A percentile compares a stretch with the other conserved stretches of the same genome.
Conservation (phyloP, 2,329 filamentous ascomycete genomes). For the Peltaster fructicola region DNA sequence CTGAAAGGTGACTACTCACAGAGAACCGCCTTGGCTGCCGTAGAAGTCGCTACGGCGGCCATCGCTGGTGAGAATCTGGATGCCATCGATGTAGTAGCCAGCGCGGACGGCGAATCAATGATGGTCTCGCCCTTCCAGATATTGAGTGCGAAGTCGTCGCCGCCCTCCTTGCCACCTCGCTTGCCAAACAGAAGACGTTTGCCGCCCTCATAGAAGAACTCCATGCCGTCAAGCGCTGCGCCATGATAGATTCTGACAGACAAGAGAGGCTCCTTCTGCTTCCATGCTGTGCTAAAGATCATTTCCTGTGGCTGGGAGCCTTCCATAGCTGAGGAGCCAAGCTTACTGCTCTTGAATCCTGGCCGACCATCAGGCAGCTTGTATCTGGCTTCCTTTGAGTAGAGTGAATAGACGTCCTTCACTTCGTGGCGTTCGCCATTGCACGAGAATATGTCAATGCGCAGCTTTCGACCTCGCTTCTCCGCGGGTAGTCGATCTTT, state of each 20-base stretch:
- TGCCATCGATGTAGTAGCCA: constrained; percentile 68
- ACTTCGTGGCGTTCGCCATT: constrained; percentile 58
- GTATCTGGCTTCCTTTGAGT: constrained; percentile 51
- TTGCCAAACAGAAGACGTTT: constrained; percentile 78
- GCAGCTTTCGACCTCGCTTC: constrained; percentile 51
- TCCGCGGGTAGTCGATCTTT: constrained; percentile 53
- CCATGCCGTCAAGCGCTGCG: constrained; percentile 61
- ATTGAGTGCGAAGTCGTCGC: constrained; percentile 65
- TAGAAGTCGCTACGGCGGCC: constrained; percentile 75
- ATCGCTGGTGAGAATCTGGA: constrained; percentile 76
- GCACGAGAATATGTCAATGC: constrained; percentile 57
- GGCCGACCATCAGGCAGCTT: constrained; percentile 59
- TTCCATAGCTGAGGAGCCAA: constrained; percentile 56
- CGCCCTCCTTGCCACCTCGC: constrained; percentile 49
- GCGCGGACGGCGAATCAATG: constrained; percentile 65
- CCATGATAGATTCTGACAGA: constrained; percentile 64
- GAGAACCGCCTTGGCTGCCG: constrained; percentile 64
- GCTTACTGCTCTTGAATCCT: constrained; percentile 57
- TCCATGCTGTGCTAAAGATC: constrained; percentile 46
- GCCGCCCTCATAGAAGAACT: constrained; percentile 83
- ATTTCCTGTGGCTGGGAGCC: constrained; percentile 54
- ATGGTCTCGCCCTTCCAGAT: constrained; percentile 71
- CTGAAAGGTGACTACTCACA: constrained; percentile 39
- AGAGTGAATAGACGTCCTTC: constrained; percentile 53
- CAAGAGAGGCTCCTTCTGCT: constrained; percentile 55